phyloP scores from a whole-genome alignment of 208 protist species.

The Phytomonas francai region DNA sequence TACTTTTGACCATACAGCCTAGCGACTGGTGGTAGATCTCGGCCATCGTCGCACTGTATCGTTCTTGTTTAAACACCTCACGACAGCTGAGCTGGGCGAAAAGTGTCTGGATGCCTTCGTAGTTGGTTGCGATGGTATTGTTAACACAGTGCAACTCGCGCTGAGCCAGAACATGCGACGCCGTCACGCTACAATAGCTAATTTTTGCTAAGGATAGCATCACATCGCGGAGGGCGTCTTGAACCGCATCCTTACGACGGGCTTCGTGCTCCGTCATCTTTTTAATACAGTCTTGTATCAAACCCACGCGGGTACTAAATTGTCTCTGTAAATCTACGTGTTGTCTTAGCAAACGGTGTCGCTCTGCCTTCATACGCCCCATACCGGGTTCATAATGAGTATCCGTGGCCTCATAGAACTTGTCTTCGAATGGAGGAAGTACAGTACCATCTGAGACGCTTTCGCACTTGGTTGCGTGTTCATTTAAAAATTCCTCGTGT shows the following conservation, averaged over 20 bases:
- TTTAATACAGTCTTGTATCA: conserved; percentile 26
- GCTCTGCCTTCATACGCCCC: conserved; percentile 40
- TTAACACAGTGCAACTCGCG: conserved; percentile 69
- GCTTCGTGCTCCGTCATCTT: conserved; percentile 37
- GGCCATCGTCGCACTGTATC: conserved; percentile 35
- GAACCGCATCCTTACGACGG: conserved; percentile 29
- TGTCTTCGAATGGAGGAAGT: conserved; percentile 24
- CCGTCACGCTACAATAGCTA: conserved; percentile 60
- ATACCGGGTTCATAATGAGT: conserved; percentile 20
- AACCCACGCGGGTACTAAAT: conserved; percentile 27
- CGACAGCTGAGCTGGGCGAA: conserved; percentile 50
- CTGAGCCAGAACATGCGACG: conserved; percentile 74
- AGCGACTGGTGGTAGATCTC: conserved; percentile 38
- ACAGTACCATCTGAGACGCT: conserved; percentile 19
- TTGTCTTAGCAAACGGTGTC: conserved; percentile 34
- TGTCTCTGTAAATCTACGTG: conserved; percentile 23
- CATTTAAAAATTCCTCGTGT: conserved; percentile 26
- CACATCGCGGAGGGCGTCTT: conserved; percentile 34
- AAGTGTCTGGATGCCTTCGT: conserved; percentile 39
- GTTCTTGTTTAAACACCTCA: conserved; percentile 58
- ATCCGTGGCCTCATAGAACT: conserved; percentile 28
- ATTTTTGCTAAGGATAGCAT: conserved; percentile 62
- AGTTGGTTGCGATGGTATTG: conserved; percentile 47
- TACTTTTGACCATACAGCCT: conserved; percentile 36
- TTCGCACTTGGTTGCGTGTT: conserved; percentile 15